Evolutionary conservation across 75 land plant species (phyloP), one percentile per base, ranked within the genome.

Genomic region (Cunninghamia lanceolata): DNA sequence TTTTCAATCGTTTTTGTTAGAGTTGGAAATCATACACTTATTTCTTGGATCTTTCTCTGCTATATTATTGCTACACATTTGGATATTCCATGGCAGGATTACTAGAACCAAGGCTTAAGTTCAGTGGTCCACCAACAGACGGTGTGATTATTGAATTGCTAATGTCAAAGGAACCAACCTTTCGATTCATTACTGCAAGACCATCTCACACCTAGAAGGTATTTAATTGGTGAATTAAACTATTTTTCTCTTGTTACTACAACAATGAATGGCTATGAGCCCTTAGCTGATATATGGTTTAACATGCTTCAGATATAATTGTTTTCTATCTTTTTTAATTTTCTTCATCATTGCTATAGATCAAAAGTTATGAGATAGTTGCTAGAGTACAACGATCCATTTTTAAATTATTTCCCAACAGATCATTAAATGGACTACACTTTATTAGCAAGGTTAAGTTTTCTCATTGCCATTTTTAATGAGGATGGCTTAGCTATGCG

Each of bases 131-230:
- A 47, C 96, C 96, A 70, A 80, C 85, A 82, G 89, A 87, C 73
- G 87, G 84, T 30, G 82, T 93, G 36, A 80, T 87, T 0, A 59
- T 95, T 42, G 96, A 95, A 87, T 52, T 95, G 85, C 82, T 95
- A 83, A 89, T 94, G 89, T 92, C 93, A 21, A 84, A 78, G 9
- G 86, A 93, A 70, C 86, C 92, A 4, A 83, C 79, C 30, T 59
- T 89, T 16, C 77, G 50, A 32, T 90, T 89, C 89, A 92, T 90
- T 42, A 82, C 92, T 82, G 97, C 90, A 35, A 92, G 95, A 85
- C 93, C 94, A 56, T 83, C 52, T 66, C 78, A 84, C 13, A 83
- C 25, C 75, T 73, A 10, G 36, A n/a, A 73, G 15, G 38, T 73
- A 73, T 34, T 73, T 14, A 34, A 11, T 71, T 71, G 75, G 36